phyloP scores from a whole-genome alignment of 73 alveolate species.

The Tetrahymena thermophila region DNA sequence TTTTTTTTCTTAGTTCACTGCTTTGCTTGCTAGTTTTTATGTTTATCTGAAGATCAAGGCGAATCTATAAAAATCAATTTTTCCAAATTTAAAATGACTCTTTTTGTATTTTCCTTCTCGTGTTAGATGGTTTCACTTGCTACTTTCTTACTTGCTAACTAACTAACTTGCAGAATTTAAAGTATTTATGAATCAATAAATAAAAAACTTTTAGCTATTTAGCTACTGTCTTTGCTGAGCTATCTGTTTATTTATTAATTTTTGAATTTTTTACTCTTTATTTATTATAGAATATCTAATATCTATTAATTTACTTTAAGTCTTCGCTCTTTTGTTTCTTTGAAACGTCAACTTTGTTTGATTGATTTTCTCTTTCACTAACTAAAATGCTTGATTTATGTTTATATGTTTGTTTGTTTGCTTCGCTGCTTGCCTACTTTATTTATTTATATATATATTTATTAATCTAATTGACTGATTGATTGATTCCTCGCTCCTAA shows the following conservation, averaged over 20 bases:
- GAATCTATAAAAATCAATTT: neutral
- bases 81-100: neutral
- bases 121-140: neutral
- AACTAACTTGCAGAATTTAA: neutral
- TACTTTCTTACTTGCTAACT: neutral
- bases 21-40: neutral
- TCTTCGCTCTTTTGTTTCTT: neutral
- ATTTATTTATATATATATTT: too few species aligned
- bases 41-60: neutral
- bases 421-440: neutral
- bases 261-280: neutral
- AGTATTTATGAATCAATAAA: neutral
- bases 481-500: neutral
- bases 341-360: neutral
- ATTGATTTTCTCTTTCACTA: neutral
- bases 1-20: neutral
- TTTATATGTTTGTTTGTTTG: neutral
- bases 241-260: neutral
- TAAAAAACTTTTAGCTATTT: neutral
- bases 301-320: neutral
- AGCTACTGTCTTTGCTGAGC: neutral
- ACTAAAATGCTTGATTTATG: neutral
- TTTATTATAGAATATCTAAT: neutral
- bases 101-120: neutral
- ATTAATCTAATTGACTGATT: neutral